Conservation (phyloP, 306 rosid genomes). For the Vachellia pachyceras region DNA sequence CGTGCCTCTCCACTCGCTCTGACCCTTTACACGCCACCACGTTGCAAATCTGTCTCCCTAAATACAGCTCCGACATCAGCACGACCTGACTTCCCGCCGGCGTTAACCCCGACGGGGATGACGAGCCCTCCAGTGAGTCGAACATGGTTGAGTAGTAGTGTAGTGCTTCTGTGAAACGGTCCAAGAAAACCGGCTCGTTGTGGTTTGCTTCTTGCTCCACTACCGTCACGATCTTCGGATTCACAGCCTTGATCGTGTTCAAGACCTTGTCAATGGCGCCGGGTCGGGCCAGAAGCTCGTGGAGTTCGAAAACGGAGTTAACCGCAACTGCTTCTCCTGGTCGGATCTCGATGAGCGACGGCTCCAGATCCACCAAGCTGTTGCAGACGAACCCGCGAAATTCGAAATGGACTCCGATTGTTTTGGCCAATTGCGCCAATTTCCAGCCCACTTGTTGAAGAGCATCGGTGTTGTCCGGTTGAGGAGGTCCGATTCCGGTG, state of each 20-base stretch:
- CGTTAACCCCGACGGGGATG: conserved; percentile 24
- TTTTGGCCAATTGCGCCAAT: conserved; percentile 59
- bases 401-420: conserved; percentile 57
- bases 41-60: conserved; percentile 71
- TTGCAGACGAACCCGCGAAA: conserved; percentile 59
- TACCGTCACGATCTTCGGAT: conserved; percentile 58
- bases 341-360: conserved; percentile 48
- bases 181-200: conserved; percentile 58
- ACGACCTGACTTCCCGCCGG: conserved; percentile 49
- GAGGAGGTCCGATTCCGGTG: conserved; percentile 70
- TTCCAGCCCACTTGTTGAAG: conserved; percentile 67
- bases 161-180: conserved; percentile 67
- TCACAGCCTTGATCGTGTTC: conserved; percentile 49
- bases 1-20: conserved; percentile 75
- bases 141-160: conserved; percentile 68
- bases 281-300: conserved; percentile 50
- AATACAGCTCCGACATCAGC: conserved; percentile 62
- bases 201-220: conserved; percentile 75
- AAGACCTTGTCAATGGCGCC: conserved; percentile 54
- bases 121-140: conserved; percentile 66
- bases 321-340: conserved; percentile 52
- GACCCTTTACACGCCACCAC: conserved; percentile 67
- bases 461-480: conserved; percentile 51
- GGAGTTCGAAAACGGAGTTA: conserved; percentile 70
- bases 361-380: conserved; percentile 59